A percentile compares a stretch with the other conserved stretches of the same genome.
These are phyloP conservation scores for Salix viminalis DNA, from an alignment of 345 rosid genomes.

Conservation along the genomic window DNA sequence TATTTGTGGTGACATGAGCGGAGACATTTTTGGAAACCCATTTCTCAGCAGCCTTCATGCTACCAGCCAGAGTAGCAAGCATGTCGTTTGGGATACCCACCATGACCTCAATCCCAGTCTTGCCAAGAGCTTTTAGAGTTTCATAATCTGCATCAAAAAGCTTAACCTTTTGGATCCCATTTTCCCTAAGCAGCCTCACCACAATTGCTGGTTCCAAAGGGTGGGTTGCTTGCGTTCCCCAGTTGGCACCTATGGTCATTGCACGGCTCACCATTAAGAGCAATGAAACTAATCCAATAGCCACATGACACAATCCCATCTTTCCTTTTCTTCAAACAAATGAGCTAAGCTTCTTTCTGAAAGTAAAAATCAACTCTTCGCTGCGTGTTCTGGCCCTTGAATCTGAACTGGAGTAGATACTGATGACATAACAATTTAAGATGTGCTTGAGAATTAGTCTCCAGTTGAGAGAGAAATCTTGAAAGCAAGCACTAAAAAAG, in stretches of 20 bases:
- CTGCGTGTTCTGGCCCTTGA: not conserved
- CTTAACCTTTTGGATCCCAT: slow-evolving; percentile 75
- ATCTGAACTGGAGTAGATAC: not conserved
- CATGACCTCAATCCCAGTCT: slow-evolving; percentile 83
- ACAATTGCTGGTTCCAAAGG: slow-evolving; percentile 72
- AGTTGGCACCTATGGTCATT: slow-evolving; percentile 46
- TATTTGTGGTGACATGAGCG: slow-evolving; percentile 45
- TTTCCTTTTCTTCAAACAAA: slow-evolving; percentile 11
- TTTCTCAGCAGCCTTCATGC: slow-evolving; percentile 75
- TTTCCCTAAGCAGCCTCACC: slow-evolving; percentile 62
- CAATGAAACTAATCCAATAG: slow-evolving; percentile 26
- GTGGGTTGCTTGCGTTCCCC: slow-evolving; percentile 90
- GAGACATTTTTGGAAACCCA: slow-evolving; percentile 91
- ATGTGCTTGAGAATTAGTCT: not conserved
- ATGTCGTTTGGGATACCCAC: slow-evolving; percentile 96
- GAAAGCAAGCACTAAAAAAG: not conserved
- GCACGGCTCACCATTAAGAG: slow-evolving; percentile 27
- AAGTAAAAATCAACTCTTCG: not conserved
- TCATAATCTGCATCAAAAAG: slow-evolving; percentile 85
- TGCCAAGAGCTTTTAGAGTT: slow-evolving; percentile 62
- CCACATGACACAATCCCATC: slow-evolving; percentile 20
- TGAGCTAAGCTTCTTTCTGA: not conserved
- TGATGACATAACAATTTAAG: not conserved
- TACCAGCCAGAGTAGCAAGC: slow-evolving; percentile 60
- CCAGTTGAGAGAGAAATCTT: not conserved